phyloP scores from a whole-genome alignment of 2,329 filamentous ascomycete species.

The Fusarium beomiforme region DNA sequence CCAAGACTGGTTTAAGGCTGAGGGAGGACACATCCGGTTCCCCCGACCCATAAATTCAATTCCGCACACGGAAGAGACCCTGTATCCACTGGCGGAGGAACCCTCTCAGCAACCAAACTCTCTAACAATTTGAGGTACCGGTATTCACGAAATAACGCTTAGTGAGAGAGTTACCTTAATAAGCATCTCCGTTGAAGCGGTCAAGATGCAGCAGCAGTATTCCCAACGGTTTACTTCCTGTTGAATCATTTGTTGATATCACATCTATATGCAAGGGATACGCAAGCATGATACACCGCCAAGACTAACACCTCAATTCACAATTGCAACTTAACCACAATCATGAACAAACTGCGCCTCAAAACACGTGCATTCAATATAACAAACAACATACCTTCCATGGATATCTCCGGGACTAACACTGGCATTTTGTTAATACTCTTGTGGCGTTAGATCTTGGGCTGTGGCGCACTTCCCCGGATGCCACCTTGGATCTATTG shows the following conservation, averaged over 20 bases:
- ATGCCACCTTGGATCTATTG: not conserved
- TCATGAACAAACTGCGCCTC: conserved; percentile 3
- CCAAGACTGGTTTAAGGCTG: conserved; percentile 4
- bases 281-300: not conserved
- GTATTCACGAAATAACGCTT: not conserved
- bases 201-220: no score
- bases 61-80: not conserved
- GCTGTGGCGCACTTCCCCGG: not conserved
- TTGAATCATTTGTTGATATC: not conserved
- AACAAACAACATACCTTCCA: not conserved
- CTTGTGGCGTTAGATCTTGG: not conserved
- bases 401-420: not conserved
- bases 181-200: no score
- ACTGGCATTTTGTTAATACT: not conserved
- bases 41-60: not conserved
- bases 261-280: not conserved
- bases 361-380: not conserved
- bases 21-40: not conserved
- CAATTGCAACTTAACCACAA: not conserved
- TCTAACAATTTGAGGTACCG: not conserved
- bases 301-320: not conserved
- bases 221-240: not conserved
- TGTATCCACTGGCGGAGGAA: not conserved
- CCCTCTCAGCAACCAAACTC: not conserved
- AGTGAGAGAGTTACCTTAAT: not conserved